Evolutionary conservation across 2,329 filamentous ascomycete genomes (phyloP), one percentile per base, ranked within the genome.

Genomic region (Pseudogymnoascus pannorum): DNA sequence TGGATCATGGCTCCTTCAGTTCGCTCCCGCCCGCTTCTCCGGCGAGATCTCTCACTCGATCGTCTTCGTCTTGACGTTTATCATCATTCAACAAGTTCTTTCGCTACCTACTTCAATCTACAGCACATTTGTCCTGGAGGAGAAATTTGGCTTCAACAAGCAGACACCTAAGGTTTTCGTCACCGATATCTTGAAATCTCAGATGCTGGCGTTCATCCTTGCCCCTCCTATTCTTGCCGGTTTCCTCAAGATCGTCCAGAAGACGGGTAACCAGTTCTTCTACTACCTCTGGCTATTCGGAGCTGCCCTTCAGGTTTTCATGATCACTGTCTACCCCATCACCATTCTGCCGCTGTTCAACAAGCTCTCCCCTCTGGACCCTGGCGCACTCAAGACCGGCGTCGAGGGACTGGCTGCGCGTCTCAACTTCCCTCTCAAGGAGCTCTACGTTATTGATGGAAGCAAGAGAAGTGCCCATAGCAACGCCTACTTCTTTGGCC

Each of bases 71-170:
- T 87, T 97, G 71, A 80, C 85, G 62, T 96, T 96, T 75, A 88
- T 91, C 69, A 75, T 96, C 70, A 83, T 95, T 69, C 88, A 92
- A 68, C 91, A 93, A 70, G 67, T 89, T 61, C 77, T 96, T 65
- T 88, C 87, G 62, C 78, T 97, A 60, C 94, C 94, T 2, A 83
- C 87, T 63, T 89, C 86, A 61, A 86, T 97, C 75, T 99, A 97
- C 80, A 87, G 92, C 77, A 94, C 91, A 11, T 99, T 99, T 72
- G 90, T 97, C 57, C 81, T 99, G 61, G 94, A 99, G 76, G 92
- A 97, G 77, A 89, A 91, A 73, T 99, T 96, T 70, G 94, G 94
- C 58, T 99, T 99, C 84, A 99, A 99, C 77, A 99, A 99, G 79
- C 92, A 96, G 81, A 97, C 94, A 0, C 79, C 91, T 61, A 87